Evolutionary conservation across 2,329 filamentous ascomycete species (phyloP).

Genomic region (Fusarium sp.): DNA sequence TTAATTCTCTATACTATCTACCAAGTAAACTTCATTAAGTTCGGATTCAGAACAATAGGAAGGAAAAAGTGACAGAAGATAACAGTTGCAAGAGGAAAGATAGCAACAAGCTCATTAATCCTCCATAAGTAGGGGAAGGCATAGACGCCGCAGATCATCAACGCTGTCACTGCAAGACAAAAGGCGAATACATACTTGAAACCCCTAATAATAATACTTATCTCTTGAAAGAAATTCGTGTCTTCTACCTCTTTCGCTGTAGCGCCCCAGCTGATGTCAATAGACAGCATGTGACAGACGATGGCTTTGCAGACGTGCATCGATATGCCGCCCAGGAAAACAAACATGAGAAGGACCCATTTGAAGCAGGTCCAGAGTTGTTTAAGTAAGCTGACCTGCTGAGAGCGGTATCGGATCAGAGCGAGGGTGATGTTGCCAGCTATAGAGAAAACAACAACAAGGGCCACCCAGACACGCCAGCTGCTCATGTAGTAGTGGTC

Average conservation of each 20-base stretch:
- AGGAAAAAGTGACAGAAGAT: background rate
- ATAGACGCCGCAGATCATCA: background rate
- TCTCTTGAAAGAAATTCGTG: background rate
- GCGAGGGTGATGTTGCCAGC: slow-evolving; percentile 29
- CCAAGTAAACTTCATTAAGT: background rate
- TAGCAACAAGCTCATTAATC: background rate
- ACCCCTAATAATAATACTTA: background rate
- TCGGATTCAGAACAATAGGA: background rate
- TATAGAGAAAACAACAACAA: slow-evolving; percentile 38
- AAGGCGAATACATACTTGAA: background rate
- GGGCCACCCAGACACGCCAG: slow-evolving; percentile 69
- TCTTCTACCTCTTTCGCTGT: background rate
- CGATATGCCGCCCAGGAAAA: slow-evolving; percentile 44
- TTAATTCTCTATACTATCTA: background rate
- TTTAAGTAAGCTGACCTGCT: slow-evolving; percentile 13
- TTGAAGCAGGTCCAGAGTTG: slow-evolving; percentile 34
- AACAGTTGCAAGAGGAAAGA: background rate
- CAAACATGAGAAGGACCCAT: slow-evolving; percentile 39
- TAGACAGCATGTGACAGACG: slow-evolving; percentile 36
- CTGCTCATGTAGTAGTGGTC: slow-evolving; percentile 76
- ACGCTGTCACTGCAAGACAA: background rate
- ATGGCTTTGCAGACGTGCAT: slow-evolving; percentile 41
- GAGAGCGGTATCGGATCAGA: slow-evolving; percentile 16
- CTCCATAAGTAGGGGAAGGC: background rate
- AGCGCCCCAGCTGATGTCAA: slow-evolving; percentile 40